Conservation (phyloP, 2,329 filamentous ascomycete genomes). For the Botryosphaeria dothidea region DNA sequence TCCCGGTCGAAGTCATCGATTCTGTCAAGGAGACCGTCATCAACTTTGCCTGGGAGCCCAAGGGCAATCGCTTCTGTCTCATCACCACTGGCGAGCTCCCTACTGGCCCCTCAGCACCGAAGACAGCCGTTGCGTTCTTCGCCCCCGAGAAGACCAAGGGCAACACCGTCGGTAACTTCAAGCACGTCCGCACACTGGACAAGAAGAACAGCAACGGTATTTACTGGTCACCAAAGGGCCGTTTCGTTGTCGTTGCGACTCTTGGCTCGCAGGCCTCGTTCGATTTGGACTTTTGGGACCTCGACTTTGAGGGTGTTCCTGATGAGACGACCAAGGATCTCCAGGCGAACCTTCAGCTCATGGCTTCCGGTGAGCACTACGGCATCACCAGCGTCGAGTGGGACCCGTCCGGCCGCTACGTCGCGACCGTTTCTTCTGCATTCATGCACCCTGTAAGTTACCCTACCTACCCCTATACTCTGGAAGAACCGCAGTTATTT, state of each 20-base stretch:
- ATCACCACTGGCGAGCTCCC: conserved; percentile 90
- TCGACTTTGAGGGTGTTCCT: conserved; percentile 76
- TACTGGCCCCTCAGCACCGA: conserved; percentile 76
- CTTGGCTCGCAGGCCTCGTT: conserved; percentile 91
- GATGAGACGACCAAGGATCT: conserved; percentile 98
- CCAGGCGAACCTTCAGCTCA: conserved; percentile 89
- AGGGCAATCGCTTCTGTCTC: conserved; percentile 94
- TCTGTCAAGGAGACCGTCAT: conserved; percentile 98
- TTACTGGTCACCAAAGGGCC: conserved; percentile 95
- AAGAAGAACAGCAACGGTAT: conserved; percentile 99
- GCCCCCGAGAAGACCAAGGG: conserved; percentile 93
- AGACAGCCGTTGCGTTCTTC: conserved; percentile 95
- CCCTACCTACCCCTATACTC: not conserved
- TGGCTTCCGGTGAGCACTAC: conserved; percentile 94
- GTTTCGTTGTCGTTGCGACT: conserved; percentile 92
- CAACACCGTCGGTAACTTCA: conserved; percentile 83
- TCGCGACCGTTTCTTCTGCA: conserved; percentile 87
- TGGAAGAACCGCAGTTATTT: not conserved
- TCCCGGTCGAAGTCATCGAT: conserved; percentile 96
- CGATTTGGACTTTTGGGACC: conserved; percentile 95
- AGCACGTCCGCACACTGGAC: conserved; percentile 89
- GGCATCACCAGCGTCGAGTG: conserved; percentile 97
- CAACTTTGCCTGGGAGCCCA: conserved; percentile 99
- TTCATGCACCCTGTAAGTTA: conserved; percentile 91
- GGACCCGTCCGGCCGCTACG: conserved; percentile 94